phyloP scores from a whole-genome alignment of 106 monocot genomes.

The Amphibolis antarctica region DNA sequence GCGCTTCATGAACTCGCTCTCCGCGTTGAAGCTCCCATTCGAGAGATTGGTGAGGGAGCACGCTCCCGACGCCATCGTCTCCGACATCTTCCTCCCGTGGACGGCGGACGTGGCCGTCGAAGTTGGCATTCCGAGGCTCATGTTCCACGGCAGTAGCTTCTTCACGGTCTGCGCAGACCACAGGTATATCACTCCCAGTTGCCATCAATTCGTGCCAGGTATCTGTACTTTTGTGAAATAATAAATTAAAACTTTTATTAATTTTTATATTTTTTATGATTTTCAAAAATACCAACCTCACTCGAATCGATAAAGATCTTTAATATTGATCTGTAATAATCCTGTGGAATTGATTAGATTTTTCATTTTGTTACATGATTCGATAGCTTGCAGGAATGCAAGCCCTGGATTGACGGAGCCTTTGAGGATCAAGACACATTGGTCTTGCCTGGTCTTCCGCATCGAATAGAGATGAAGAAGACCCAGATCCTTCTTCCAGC shows the following conservation, averaged over 20 bases:
- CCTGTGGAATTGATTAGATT: too few relatives aligned
- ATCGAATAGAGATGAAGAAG: background rate
- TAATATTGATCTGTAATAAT: too few relatives aligned
- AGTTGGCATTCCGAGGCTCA: slow-evolving; percentile 14
- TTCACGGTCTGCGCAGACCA: background rate
- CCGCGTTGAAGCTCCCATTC: slow-evolving; percentile 4
- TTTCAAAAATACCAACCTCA: too few relatives aligned
- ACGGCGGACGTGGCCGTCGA: slow-evolving; percentile 6
- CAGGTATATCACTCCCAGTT: background rate
- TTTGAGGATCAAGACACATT: background rate
- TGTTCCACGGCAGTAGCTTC: slow-evolving; percentile 11
- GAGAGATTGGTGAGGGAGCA: background rate
- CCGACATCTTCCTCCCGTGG: slow-evolving; percentile 20
- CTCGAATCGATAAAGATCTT: too few relatives aligned
- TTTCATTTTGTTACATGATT: background rate
- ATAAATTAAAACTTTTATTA: background rate
- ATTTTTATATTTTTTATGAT: background rate
- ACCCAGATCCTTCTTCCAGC: background rate
- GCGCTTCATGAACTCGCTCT: background rate
- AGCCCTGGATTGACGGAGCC: background rate
- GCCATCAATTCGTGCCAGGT: background rate
- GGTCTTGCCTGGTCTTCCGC: background rate
- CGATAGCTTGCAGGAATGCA: too few relatives aligned
- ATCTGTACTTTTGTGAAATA: background rate
- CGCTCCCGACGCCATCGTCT: slow-evolving; percentile 12